phyloP scores from a whole-genome alignment of 305 asterid genomes.

The Plantago coronopus region DNA sequence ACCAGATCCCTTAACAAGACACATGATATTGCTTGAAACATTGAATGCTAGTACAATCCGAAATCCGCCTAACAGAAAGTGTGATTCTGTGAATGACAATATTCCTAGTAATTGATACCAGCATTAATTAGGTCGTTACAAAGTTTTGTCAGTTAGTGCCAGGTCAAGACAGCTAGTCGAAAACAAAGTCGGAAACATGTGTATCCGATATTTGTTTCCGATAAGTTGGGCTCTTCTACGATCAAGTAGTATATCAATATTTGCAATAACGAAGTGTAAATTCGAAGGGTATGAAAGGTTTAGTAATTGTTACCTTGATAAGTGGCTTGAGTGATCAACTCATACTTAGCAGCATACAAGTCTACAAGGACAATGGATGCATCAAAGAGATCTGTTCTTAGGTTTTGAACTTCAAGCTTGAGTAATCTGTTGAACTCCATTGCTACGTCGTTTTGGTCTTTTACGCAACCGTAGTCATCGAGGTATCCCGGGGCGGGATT shows the following conservation, averaged over 20 bases:
- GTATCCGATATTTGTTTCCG: no score
- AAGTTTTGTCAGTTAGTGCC: not conserved
- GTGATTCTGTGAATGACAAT: no score
- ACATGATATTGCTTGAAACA: not conserved
- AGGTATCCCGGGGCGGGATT: slow-evolving; percentile 36
- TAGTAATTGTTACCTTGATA: slow-evolving; percentile 31
- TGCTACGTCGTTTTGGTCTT: slow-evolving; percentile 41
- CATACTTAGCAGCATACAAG: slow-evolving; percentile 44
- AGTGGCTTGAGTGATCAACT: slow-evolving; percentile 37
- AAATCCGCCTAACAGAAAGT: no score
- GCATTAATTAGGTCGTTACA: not conserved
- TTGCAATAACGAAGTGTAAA: no score
- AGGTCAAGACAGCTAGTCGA: not conserved
- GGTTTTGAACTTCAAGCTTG: slow-evolving; percentile 27
- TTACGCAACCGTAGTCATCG: slow-evolving; percentile 50
- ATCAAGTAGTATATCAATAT: no score
- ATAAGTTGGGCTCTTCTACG: no score
- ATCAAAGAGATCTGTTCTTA: slow-evolving; percentile 32
- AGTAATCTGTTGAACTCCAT: slow-evolving; percentile 41
- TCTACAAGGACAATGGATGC: slow-evolving; percentile 49
- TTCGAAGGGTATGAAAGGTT: no score
- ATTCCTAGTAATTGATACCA: not conserved
- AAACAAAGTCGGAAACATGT: no score
- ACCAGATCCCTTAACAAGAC: not conserved
- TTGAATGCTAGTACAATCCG: no score